Evolutionary conservation across 148 eudicot genomes (phyloP), one percentile per base, ranked within the genome.

Genomic region (Rhododendron ovatum): DNA sequence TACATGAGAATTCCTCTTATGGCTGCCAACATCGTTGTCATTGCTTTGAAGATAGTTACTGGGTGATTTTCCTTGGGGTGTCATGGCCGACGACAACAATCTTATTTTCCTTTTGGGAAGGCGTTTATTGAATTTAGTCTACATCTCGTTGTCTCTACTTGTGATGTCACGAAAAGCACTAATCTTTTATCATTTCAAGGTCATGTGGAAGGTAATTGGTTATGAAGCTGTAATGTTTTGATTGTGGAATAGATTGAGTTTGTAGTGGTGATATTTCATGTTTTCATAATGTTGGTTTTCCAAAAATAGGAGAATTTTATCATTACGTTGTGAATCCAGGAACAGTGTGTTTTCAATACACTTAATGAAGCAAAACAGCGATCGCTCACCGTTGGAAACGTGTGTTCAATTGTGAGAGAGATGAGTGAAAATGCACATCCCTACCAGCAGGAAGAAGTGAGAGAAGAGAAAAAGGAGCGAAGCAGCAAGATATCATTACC

Each of bases 1-100:
- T 96, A 94, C 89, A 85, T 96, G 89, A 91, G 98, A 85, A 87
- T 96, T 81, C 95, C 93, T 63, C 93, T 96, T 67, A 91, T 96
- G 50, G 85, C 94, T 57, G 86, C 93, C 83, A 96, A 96, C 85
- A 73, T 92, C 79, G 85, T 96, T 86, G 91, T 90, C 86, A 94
- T 94, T 67, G 87, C 91, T 85, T 91, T 94, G 30, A 93, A 96
- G 87, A 82, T 96, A 79, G 91, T 96, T 33, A 92, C 98, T 82
- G 98, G 98, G 15, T 95, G 93, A 94, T 86, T 59, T 69, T 78
- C 17, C 88, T 28, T 82, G 48, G 84, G 5, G 28, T 30, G 84
- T 61, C 24, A 37, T 39, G 39, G 51, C 84, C 37, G 6, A 12
- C 24, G 0, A 41, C 35, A 30, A 71, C 76, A 69, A 67, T 28